A percentile compares a stretch with the other conserved stretches of the same genome.
Evolutionary conservation across 176 grass and related monocot species (phyloP).

Genomic region (Avena sativa): DNA sequence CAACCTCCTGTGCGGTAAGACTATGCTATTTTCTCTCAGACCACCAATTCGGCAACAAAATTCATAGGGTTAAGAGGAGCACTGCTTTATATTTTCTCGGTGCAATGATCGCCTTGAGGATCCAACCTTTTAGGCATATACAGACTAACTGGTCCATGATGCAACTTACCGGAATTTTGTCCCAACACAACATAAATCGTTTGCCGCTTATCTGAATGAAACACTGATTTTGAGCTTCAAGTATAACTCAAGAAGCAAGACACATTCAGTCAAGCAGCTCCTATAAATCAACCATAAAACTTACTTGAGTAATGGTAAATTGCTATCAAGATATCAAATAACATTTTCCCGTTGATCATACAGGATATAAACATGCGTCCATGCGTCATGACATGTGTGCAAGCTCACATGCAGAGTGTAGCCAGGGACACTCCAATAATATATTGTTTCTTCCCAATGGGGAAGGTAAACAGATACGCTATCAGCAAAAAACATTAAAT

Average conservation of each 20-base stretch:
- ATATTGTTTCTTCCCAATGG: slow-evolving; percentile 8
- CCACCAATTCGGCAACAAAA: neutral
- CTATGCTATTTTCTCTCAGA: slow-evolving; percentile 14
- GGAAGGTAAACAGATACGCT: neutral
- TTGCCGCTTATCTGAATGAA: neutral
- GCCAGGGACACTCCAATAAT: neutral
- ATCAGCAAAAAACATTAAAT: slow-evolving; percentile 3
- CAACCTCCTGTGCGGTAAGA: neutral
- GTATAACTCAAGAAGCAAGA: slow-evolving; percentile 6
- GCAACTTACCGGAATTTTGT: neutral
- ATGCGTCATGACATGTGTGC: neutral
- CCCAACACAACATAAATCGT: neutral
- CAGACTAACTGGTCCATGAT: neutral
- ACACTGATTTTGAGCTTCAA: slow-evolving; percentile 16
- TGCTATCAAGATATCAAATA: neutral
- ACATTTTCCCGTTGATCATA: slow-evolving; percentile 9
- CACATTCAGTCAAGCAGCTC: neutral
- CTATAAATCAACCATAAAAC: slow-evolving; percentile 8
- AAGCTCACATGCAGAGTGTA: neutral
- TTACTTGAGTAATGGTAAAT: neutral
- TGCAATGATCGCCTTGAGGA: slow-evolving; percentile 2
- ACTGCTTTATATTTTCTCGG: neutral
- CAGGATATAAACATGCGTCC: slow-evolving; percentile 13
- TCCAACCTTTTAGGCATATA: slow-evolving; percentile 26
- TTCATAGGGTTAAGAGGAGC: neutral